Conservation (phyloP, 495 filamentous ascomycete species). For the Daldinia caldariorum region DNA sequence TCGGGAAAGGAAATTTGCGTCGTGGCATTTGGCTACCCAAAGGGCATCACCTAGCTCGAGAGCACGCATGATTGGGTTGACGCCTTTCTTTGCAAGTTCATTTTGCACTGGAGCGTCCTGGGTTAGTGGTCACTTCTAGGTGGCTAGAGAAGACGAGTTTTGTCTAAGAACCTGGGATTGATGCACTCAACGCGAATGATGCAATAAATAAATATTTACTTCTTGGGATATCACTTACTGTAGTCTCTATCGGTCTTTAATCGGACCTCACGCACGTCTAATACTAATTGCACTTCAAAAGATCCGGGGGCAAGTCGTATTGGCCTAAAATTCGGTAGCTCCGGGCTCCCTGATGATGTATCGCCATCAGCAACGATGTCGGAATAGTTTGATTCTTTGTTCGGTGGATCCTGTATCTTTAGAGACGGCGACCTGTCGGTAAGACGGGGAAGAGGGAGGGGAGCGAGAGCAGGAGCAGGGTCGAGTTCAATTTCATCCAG, state of each 20-base stretch:
- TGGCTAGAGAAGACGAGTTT: background rate
- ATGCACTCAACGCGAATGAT: background rate
- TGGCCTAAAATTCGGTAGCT: conserved; percentile 64
- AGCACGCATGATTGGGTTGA: conserved; percentile 70
- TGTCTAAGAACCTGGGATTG: background rate
- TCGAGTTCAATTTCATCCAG: conserved; percentile 13
- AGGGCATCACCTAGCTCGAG: conserved; percentile 80
- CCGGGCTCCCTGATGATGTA: conserved; percentile 42
- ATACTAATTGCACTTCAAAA: conserved; percentile 77
- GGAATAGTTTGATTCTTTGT: conserved; percentile 37
- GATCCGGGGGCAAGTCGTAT: conserved; percentile 68
- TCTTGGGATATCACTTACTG: conserved; percentile 46
- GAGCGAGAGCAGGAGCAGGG: background rate
- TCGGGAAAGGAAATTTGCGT: conserved; percentile 63
- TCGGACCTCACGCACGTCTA: conserved; percentile 82
- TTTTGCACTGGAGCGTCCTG: conserved; percentile 58
- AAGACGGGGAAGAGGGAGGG: background rate
- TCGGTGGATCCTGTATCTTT: conserved; percentile 33
- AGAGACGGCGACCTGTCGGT: conserved; percentile 31
- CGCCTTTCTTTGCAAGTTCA: conserved; percentile 72
- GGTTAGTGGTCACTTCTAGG: conserved; percentile 7
- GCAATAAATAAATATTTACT: background rate
- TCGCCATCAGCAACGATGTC: conserved; percentile 57
- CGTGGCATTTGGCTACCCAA: conserved; percentile 80
- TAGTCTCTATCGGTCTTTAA: conserved; percentile 82